Evolutionary conservation across 2,329 filamentous ascomycete genomes (phyloP).

Genomic region (Cladorrhinum sp.): DNA sequence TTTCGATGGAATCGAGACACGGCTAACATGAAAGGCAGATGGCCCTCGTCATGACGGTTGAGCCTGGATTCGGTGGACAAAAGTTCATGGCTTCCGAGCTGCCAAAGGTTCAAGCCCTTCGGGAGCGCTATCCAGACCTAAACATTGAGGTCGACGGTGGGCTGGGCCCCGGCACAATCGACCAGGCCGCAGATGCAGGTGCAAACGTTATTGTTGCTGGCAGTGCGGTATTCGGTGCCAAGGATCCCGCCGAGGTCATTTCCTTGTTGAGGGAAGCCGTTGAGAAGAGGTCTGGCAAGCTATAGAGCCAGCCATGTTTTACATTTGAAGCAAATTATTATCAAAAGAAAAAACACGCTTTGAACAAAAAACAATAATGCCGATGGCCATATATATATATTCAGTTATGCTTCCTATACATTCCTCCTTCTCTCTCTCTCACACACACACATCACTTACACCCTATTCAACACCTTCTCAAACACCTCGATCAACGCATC

Average conservation of each 20-base stretch:
- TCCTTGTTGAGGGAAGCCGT: conserved; percentile 75
- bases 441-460: too few relatives aligned
- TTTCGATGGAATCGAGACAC: not conserved
- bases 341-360: too few relatives aligned
- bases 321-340: too few relatives aligned
- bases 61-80: conserved; percentile 95
- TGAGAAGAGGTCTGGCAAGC: conserved; percentile 52
- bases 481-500: conserved; percentile 49
- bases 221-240: conserved; percentile 89
- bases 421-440: too few relatives aligned
- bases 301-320: too few relatives aligned
- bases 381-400: too few relatives aligned
- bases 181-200: conserved; percentile 89
- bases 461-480: conserved; percentile 39
- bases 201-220: conserved; percentile 98
- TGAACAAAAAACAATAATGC: too few relatives aligned
- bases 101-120: conserved; percentile 84
- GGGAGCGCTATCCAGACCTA: conserved; percentile 80
- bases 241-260: conserved; percentile 86
- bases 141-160: conserved; percentile 97
- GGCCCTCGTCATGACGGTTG: conserved; percentile 97
- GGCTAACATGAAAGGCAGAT: conserved; percentile 57
- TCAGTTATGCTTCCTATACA: too few relatives aligned
- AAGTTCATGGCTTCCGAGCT: conserved; percentile 98
- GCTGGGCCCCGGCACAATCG: conserved; percentile 82